Base-by-base conservation (phyloP, 2,329 filamentous ascomycete species). In the Sphaerostilbella broomeana region DNA sequence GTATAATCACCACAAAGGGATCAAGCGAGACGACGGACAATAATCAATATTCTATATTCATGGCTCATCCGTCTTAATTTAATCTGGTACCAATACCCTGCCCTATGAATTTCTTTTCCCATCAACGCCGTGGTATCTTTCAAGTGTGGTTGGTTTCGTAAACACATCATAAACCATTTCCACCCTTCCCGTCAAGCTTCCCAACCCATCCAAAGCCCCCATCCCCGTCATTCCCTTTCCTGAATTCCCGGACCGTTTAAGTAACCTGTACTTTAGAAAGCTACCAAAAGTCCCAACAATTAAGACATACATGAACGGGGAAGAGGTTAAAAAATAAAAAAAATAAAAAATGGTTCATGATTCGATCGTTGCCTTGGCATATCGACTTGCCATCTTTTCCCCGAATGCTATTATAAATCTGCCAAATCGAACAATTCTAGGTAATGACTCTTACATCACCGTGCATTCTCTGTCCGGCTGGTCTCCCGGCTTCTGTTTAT, bases 401-500 rank as follows among this genome's bases (percentile, higher is more conserved):
- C 8, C 22, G 22, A 25, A 12, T 4, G 22, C 22, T 25, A 4
- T 25, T 12, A 12, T 12, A 25, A 9, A 8, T 9, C 12, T 4
- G 2, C 22, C 28, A 16, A 31, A 13, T 16, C 18, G 13, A 16
- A 31, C 18, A 13, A 11, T 31, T 5, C 18, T 6, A 9, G 28
- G 10, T 13, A 10, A 19, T n/a, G 18, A 15, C 24, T 35, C 26
- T 46, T 52, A 73, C 70, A 73, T 73, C 36, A 73, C 56, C 8
- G 49, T 53, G 50, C 70, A 73, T 50, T 73, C 69, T 46, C 70
- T 60, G 42, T 73, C 70, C 2, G 64, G 61, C 25, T 65, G 63
- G 11, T 57, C 54, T 17, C 44, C 49, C 29, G 46, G 40, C 42
- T 67, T 69, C 15, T 54, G 54, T 44, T n/a, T n/a, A n/a, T n/a